A percentile compares a stretch with the other conserved stretches of the same genome.
Conservation (phyloP, 306 rosid species). For the Cicer arietinum region DNA sequence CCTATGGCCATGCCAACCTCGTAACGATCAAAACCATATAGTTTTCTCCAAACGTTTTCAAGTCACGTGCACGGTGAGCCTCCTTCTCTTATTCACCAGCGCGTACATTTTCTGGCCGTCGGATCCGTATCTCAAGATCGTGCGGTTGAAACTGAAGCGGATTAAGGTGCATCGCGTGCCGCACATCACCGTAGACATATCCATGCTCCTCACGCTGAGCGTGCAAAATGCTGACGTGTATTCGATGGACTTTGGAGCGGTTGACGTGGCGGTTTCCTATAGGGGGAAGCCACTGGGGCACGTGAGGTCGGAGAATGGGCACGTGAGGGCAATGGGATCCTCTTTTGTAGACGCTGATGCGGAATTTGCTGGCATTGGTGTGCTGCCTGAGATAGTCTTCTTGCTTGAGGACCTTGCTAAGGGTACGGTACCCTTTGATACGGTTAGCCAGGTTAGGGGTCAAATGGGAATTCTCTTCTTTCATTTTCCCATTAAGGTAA, state of each 20-base stretch:
- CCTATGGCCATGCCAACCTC: slow-evolving; percentile 21
- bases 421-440: slow-evolving; percentile 68
- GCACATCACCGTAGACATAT: slow-evolving; percentile 62
- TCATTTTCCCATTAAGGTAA: slow-evolving; percentile 67
- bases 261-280: slow-evolving; percentile 71
- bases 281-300: slow-evolving; percentile 73
- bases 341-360: slow-evolving; percentile 75
- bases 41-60: slow-evolving; percentile 47
- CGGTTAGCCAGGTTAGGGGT: slow-evolving; percentile 57
- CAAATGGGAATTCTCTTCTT: slow-evolving; percentile 58
- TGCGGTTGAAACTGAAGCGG: slow-evolving; percentile 54
- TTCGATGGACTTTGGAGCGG: slow-evolving; percentile 55
- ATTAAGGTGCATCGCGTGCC: slow-evolving; percentile 64
- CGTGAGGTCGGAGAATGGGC: slow-evolving; percentile 59
- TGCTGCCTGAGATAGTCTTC: slow-evolving; percentile 66
- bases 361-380: slow-evolving; percentile 60
- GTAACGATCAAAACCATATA: slow-evolving; percentile 44
- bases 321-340: slow-evolving; percentile 68
- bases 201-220: slow-evolving; percentile 56
- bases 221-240: slow-evolving; percentile 67
- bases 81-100: slow-evolving; percentile 35
- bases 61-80: slow-evolving; percentile 34
- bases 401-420: slow-evolving; percentile 71
- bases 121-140: slow-evolving; percentile 64
- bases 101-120: slow-evolving; percentile 66